phyloP scores from a whole-genome alignment of 1,139 yeast genomes.

The Yamadazyma pseudoaaseri region DNA sequence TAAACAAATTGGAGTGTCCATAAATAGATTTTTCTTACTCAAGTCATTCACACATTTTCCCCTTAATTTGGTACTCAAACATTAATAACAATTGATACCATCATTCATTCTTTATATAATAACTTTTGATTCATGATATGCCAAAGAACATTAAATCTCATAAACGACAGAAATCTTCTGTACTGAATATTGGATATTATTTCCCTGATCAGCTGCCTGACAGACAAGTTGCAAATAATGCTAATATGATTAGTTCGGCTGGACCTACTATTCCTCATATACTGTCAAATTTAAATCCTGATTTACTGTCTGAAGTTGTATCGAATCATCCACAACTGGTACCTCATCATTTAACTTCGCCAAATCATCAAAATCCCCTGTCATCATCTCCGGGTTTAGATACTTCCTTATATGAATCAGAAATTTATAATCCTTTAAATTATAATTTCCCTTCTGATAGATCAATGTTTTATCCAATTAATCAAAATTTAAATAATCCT shows the following conservation, averaged over 20 bases:
- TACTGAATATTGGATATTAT: conserved; percentile 36
- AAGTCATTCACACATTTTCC: not conserved
- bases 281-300: not conserved
- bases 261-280: conserved; percentile 1
- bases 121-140: conserved; percentile 19
- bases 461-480: conserved; percentile 6
- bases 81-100: no score
- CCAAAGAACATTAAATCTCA: conserved; percentile 29
- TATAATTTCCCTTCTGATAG: conserved; percentile 12
- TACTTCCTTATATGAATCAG: conserved; percentile 1
- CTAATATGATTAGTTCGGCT: conserved; percentile 1
- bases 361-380: conserved; percentile 1
- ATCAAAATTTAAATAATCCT: conserved; percentile 2
- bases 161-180: conserved; percentile 43
- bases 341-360: conserved; percentile 3
- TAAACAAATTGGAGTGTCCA: not conserved
- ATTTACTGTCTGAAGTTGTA: not conserved
- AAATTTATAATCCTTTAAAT: conserved; percentile 8
- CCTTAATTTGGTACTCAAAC: not conserved
- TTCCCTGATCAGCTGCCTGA: conserved; percentile 18
- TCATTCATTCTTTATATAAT: no score
- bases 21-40: conserved; percentile 1
- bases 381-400: not conserved
- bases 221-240: no score
- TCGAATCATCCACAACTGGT: not conserved